phyloP scores from a whole-genome alignment of 1,139 yeast genomes.

The Kurtzmaniella natalensis region DNA sequence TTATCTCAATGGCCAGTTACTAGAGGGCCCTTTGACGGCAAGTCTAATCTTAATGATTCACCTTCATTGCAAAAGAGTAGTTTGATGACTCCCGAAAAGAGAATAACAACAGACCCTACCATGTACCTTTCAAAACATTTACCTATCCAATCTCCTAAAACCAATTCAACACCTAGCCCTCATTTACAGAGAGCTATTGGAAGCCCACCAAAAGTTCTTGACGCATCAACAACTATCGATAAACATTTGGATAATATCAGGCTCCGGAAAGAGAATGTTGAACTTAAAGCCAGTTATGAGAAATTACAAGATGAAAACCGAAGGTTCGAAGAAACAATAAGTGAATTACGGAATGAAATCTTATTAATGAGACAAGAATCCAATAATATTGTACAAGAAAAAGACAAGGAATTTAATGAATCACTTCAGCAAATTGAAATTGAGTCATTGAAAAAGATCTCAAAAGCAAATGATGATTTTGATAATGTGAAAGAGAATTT shows the following conservation, averaged over 20 bases:
- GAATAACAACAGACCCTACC: conserved; percentile 7
- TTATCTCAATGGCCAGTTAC: conserved; percentile 55
- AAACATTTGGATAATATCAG: conserved; percentile 43
- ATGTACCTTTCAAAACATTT: conserved; percentile 6
- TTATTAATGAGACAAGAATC: conserved; percentile 1
- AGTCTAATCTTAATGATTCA: conserved; percentile 7
- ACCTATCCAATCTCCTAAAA: conserved; percentile 2
- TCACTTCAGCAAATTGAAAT: neutral
- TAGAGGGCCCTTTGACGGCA: conserved; percentile 9
- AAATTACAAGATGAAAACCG: conserved; percentile 6
- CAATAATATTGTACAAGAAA: neutral
- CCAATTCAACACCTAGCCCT: conserved; percentile 7
- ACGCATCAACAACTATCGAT: conserved; percentile 36
- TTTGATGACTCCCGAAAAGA: conserved; percentile 15
- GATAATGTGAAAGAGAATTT: conserved; percentile 12
- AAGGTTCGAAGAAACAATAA: conserved; percentile 9
- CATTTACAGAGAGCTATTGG: no score
- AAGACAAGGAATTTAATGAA: conserved; percentile 3
- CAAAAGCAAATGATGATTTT: conserved; percentile 9
- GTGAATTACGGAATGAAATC: conserved; percentile 7
- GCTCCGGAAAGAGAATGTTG: conserved; percentile 27
- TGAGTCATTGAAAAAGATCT: conserved; percentile 2
- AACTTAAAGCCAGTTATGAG: conserved; percentile 11
- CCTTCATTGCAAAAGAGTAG: conserved; percentile 10
- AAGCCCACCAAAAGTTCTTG: conserved; percentile 26